Percentiles rank a stretch among this genome's conserved stretches.
phyloP scores from a whole-genome alignment of 2,329 filamentous ascomycete species.

The Pseudocercospora ulei region DNA sequence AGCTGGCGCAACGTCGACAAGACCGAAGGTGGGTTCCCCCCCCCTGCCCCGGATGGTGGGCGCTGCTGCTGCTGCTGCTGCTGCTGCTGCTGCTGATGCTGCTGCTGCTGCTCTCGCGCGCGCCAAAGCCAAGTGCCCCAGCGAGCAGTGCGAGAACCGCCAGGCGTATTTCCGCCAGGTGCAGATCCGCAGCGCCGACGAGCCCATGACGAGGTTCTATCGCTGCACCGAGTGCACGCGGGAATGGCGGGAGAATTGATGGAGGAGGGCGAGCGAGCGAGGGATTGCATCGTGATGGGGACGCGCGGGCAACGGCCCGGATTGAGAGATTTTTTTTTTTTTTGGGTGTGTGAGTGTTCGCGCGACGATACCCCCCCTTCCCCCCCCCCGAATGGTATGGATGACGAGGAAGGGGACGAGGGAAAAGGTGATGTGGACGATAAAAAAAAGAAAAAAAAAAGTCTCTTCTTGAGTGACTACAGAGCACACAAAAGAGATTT shows the following conservation, averaged over 20 bases:
- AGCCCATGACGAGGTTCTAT: constrained; percentile 96
- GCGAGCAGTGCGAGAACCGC: constrained; percentile 66
- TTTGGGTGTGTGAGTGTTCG: too few species aligned
- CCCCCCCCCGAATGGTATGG: too few species aligned
- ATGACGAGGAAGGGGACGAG: neutral
- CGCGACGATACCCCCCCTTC: constrained; percentile 4
- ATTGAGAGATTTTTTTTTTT: too few species aligned
- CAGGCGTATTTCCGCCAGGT: constrained; percentile 93
- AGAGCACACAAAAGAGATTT: constrained; percentile 1
- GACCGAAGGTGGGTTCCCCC: constrained; percentile 51
- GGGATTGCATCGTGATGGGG: too few species aligned
- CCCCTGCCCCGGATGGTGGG: too few species aligned
- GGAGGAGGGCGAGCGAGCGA: too few species aligned
- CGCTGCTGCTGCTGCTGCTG: too few species aligned
- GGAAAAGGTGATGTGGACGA: neutral
- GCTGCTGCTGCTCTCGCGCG: too few species aligned
- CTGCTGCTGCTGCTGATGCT: too few species aligned
- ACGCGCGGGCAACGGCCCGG: too few species aligned
- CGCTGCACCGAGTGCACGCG: constrained; percentile 47
- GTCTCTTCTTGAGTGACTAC: constrained; percentile 1
- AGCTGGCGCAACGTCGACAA: constrained; percentile 90
- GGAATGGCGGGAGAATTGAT: constrained; percentile 40
- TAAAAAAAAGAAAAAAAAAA: too few species aligned
- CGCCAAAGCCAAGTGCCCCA: constrained; percentile 75
- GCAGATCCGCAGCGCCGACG: constrained; percentile 94